Percentiles rank a stretch among this genome's conserved stretches.
phyloP scores from a whole-genome alignment of 1,139 yeast species.

The Torulaspora globosa region DNA sequence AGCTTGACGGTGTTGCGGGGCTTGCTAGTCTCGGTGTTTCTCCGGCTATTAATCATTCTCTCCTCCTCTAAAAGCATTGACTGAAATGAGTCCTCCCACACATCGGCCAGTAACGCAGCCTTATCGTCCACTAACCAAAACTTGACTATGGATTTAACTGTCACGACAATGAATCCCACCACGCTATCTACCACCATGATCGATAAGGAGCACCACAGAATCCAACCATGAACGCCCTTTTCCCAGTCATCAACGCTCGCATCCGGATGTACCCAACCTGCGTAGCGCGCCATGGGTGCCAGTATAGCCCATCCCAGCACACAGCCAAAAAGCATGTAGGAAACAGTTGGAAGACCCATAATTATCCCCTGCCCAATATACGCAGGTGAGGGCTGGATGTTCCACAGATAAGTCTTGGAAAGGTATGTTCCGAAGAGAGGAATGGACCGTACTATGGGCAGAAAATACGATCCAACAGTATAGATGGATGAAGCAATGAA shows the following conservation, averaged over 20 bases:
- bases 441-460: slow-evolving; percentile 62
- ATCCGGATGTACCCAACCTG: slow-evolving; percentile 70
- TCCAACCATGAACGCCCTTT: slow-evolving; percentile 95
- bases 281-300: slow-evolving; percentile 68
- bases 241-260: slow-evolving; percentile 92
- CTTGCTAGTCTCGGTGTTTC: slow-evolving; percentile 14
- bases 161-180: slow-evolving; percentile 69
- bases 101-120: slow-evolving; percentile 22
- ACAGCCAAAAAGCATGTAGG: slow-evolving; percentile 88
- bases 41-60: slow-evolving; percentile 26
- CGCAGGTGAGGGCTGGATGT: slow-evolving; percentile 94
- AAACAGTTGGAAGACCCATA: slow-evolving; percentile 91
- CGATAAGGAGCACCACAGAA: slow-evolving; percentile 86
- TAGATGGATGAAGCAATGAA: slow-evolving; percentile 67
- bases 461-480: slow-evolving; percentile 65
- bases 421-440: slow-evolving; percentile 71
- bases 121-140: slow-evolving; percentile 31
- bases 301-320: slow-evolving; percentile 86
- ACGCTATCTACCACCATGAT: slow-evolving; percentile 92
- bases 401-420: slow-evolving; percentile 74
- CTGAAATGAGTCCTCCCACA: slow-evolving; percentile 33
- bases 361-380: slow-evolving; percentile 96
- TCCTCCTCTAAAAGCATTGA: slow-evolving; percentile 37
- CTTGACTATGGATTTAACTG: slow-evolving; percentile 43
- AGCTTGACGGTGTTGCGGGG: slow-evolving; percentile 28